Conservation (phyloP, 306 rosid genomes). For the Malus orientalis region DNA sequence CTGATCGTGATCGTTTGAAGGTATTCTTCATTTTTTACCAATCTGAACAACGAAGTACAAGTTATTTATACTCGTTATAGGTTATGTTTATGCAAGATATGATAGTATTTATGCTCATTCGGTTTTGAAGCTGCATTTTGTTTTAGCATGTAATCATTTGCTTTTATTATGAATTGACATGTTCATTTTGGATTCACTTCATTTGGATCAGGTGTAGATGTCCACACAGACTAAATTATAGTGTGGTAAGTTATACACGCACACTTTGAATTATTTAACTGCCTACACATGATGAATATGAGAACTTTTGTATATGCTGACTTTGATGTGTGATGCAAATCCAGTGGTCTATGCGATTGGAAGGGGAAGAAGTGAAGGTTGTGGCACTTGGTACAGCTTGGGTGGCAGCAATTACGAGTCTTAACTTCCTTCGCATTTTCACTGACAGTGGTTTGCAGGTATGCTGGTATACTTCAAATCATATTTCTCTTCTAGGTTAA, state of each 20-base stretch:
- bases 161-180: too few species aligned
- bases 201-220: too few species aligned
- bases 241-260: neutral
- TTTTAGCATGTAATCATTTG: too few species aligned
- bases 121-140: too few species aligned
- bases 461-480: constrained; percentile 2
- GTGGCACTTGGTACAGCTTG: constrained; percentile 80
- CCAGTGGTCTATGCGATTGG: constrained; percentile 98
- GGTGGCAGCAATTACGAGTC: constrained; percentile 91
- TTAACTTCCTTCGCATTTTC: constrained; percentile 85
- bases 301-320: constrained; percentile 17
- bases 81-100: too few species aligned
- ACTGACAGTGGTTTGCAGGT: constrained; percentile 93
- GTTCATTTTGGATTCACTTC: too few species aligned
- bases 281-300: neutral
- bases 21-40: too few species aligned
- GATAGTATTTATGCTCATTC: too few species aligned
- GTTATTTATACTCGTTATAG: too few species aligned
- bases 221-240: too few species aligned
- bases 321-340: constrained; percentile 20
- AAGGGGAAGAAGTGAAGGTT: constrained; percentile 87
- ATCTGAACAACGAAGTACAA: too few species aligned
- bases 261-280: neutral
- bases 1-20: too few species aligned
- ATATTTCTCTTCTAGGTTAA: neutral